Conservation (phyloP, 768 basidiomycete genomes). For the Boletus reticuloceps region DNA sequence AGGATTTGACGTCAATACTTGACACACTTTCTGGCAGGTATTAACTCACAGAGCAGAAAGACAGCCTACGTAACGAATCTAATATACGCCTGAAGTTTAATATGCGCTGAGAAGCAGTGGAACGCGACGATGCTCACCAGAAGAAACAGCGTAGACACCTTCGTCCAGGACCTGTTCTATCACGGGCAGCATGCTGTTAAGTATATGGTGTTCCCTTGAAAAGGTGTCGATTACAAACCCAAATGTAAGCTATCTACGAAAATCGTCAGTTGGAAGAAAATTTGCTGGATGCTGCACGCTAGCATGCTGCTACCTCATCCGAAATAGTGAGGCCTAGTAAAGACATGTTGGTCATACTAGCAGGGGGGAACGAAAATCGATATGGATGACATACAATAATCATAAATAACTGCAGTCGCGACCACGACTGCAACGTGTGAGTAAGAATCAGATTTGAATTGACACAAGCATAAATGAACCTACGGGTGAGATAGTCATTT, state of each 20-base stretch:
- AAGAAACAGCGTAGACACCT: not conserved
- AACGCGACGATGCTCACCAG: too few relatives aligned
- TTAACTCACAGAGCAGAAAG: not conserved
- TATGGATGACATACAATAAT: too few relatives aligned
- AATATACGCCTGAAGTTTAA: not conserved
- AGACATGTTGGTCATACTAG: not conserved
- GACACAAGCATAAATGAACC: too few relatives aligned
- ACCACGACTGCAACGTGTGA: too few relatives aligned
- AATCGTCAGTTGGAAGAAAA: not conserved
- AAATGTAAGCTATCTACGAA: not conserved
- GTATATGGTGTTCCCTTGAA: not conserved
- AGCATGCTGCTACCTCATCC: not conserved
- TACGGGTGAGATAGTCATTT: too few relatives aligned
- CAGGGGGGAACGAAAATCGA: not conserved
- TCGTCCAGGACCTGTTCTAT: not conserved
- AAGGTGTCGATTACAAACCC: not conserved
- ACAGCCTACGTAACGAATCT: conserved; percentile 1
- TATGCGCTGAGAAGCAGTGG: not conserved
- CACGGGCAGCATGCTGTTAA: not conserved
- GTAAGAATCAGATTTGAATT: too few relatives aligned
- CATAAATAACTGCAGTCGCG: too few relatives aligned
- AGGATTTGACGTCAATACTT: not conserved
- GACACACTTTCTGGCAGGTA: not conserved
- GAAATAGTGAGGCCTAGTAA: conserved; percentile 1
- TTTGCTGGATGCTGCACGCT: too few relatives aligned